Base-by-base conservation (phyloP, 768 basidiomycete genomes). In the Mycena rosella region DNA sequence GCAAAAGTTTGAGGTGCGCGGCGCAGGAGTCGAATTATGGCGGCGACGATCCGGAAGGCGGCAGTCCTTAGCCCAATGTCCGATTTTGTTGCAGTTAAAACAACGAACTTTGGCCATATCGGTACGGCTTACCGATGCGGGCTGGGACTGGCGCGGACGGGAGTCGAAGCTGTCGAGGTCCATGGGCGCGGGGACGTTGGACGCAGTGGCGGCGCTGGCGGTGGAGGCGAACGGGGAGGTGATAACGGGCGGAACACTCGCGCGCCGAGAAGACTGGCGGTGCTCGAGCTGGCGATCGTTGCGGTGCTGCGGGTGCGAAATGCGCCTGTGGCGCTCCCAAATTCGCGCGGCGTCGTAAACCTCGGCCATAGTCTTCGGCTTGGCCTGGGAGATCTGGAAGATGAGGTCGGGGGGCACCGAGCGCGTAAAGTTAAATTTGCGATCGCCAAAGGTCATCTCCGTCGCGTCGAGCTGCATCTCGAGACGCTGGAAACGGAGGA, bases 1-100 rank as follows among this genome's bases (percentile, higher is more conserved):
- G n/a, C 55, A 45, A n/a, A 13, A 11, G 17, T 32, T 48, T 22
- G 32, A 27, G 2, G 17, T 18, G 1, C 49, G 30, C 18, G 38
- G 22, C 1, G 5, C 13, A 20, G 51, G 51, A 22, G 55, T 17
- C 53, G 53, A 54, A 38, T 38, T 1, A 20, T 24, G n/a, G 40
- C 45, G 63, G 18, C 32, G 51, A 13, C 40, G 26, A 7, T 52
- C 38, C 18, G 55, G 69, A 9, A 32, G 29, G 11, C 48, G 47
- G 40, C 69, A 67, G 36, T 70, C 49, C 49, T 51, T 52, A 24
- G 65, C 26, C 47, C 56, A 67, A 56, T 70, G 69, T 11, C 69
- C 69, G 9, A 48, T 8, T 27, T 53, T 47, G 55, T 67, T 63
- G 42, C 69, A 70, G 29, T 70, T 67, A n/a, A n/a, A n/a, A n/a